phyloP scores from a whole-genome alignment of 106 monocot species.

The Dendrobium catenatum region DNA sequence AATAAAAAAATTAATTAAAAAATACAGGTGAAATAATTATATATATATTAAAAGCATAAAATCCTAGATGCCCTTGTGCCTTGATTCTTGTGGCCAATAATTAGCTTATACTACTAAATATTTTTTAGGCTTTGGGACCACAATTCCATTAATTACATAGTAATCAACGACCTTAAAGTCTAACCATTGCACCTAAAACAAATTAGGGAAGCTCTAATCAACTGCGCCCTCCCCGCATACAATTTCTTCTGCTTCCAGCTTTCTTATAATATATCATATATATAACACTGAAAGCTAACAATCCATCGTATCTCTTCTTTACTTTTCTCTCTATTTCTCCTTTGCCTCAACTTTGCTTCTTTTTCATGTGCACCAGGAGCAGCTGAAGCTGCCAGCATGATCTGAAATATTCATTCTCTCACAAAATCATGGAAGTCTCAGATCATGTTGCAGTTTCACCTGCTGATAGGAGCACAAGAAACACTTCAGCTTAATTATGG shows the following conservation, averaged over 20 bases:
- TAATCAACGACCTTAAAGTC: not conserved
- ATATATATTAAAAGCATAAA: not conserved
- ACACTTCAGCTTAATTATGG: constrained; percentile 3
- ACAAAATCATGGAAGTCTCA: constrained; percentile 6
- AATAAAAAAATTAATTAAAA: too few relatives aligned
- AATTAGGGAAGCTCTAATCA: not conserved
- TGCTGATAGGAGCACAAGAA: constrained; percentile 38
- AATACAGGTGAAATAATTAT: too few relatives aligned
- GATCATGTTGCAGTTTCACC: constrained; percentile 70
- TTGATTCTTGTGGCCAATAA: not conserved
- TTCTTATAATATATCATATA: not conserved
- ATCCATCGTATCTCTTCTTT: too few relatives aligned
- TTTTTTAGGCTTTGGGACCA: not conserved
- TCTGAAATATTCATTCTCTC: constrained; percentile 33
- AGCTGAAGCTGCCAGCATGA: constrained; percentile 99
- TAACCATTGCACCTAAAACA: not conserved
- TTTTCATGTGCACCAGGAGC: constrained; percentile 54
- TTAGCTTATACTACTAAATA: not conserved
- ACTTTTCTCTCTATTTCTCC: not conserved
- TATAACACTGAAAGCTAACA: not conserved
- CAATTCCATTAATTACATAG: not conserved
- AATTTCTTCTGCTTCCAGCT: too few relatives aligned
- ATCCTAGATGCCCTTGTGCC: not conserved
- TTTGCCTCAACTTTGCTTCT: not conserved
- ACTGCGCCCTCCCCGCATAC: too few relatives aligned